Evolutionary conservation across 2,329 filamentous ascomycete genomes (phyloP).

Genomic region (Ophiostoma sp.): DNA sequence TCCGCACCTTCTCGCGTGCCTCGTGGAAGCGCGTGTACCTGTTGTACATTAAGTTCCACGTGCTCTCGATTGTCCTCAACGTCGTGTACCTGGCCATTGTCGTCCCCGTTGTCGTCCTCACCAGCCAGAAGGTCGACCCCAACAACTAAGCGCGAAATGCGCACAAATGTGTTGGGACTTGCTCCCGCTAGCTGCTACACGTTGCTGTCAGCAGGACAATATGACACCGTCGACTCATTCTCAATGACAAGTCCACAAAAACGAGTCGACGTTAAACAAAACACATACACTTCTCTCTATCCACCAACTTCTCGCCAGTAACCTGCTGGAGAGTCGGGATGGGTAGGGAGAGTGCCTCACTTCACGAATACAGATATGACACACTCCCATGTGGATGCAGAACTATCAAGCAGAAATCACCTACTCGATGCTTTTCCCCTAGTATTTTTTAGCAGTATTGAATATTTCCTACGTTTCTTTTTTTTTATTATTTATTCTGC

Average conservation of each 20-base stretch:
- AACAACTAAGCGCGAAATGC: neutral
- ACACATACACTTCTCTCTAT: neutral
- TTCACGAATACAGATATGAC: conserved; percentile 6
- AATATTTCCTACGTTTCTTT: neutral
- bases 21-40: conserved; percentile 73
- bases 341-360: neutral
- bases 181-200: neutral
- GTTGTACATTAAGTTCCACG: conserved; percentile 71
- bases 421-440: neutral
- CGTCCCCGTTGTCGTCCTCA: conserved; percentile 52
- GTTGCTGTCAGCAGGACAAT: neutral
- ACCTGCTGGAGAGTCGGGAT: neutral
- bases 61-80: conserved; percentile 52
- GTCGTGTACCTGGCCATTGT: conserved; percentile 52
- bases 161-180: neutral
- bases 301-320: neutral
- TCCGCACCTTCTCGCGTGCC: conserved; percentile 72
- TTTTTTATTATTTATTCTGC: neutral
- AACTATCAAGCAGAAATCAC: neutral
- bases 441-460: neutral
- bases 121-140: conserved; percentile 39
- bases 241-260: neutral
- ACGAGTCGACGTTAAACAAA: neutral
- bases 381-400: neutral
- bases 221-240: neutral